Evolutionary conservation across 352 stramenopile species (phyloP).

Genomic region (Pythium myriotylum): DNA sequence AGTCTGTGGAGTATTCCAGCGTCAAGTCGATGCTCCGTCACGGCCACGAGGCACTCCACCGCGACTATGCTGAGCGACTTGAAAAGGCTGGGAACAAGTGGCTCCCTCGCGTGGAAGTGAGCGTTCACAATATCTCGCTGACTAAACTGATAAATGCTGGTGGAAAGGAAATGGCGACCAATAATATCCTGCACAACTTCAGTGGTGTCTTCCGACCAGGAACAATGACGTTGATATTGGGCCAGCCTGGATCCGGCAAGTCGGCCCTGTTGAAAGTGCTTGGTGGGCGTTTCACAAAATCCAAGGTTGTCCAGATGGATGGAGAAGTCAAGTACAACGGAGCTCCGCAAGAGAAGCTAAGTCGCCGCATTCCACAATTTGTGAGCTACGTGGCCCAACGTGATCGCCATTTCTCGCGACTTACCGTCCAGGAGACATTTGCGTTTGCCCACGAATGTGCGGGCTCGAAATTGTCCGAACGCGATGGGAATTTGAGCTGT

Average conservation of each 20-base stretch:
- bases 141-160: no score
- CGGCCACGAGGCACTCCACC: no score
- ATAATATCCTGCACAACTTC: slow-evolving; percentile 33
- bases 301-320: slow-evolving; percentile 37
- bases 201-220: slow-evolving; percentile 47
- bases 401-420: slow-evolving; percentile 51
- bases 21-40: no score
- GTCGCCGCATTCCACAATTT: slow-evolving; percentile 42
- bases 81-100: no score
- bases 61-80: no score
- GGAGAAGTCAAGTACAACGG: slow-evolving; percentile 55
- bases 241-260: no score
- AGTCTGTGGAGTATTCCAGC: no score
- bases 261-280: slow-evolving; percentile 59
- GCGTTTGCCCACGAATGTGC: slow-evolving; percentile 59
- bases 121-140: no score
- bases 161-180: slow-evolving; percentile 12
- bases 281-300: slow-evolving; percentile 43
- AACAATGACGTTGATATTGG: slow-evolving; percentile 55
- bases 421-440: no score
- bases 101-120: no score
- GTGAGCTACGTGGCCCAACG: slow-evolving; percentile 50
- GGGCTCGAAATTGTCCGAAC: slow-evolving; percentile 28
- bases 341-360: slow-evolving; percentile 24
- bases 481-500: slow-evolving; percentile 31